Percentiles rank a stretch among this genome's conserved stretches.
phyloP scores from a whole-genome alignment of 257 asterid genomes.

The Plectranthus barbatus region DNA sequence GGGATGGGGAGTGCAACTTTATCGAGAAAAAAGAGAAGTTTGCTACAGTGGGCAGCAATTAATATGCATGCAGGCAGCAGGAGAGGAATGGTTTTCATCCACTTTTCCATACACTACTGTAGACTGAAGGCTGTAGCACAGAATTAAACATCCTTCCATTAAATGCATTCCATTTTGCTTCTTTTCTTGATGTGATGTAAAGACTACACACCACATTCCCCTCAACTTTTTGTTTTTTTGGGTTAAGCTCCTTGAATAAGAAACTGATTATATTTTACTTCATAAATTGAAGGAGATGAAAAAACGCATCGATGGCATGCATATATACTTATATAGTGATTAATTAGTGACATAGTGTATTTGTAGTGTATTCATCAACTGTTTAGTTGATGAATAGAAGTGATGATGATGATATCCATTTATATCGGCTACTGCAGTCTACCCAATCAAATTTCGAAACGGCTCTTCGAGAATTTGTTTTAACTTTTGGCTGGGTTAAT shows the following conservation, averaged over 20 bases:
- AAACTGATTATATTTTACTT: background rate
- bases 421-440: no score
- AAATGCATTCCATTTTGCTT: conserved; percentile 13
- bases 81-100: conserved; percentile 1
- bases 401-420: no score
- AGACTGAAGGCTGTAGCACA: background rate
- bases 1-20: conserved; percentile 1
- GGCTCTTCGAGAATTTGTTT: no score
- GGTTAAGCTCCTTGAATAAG: no score
- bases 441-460: no score
- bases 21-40: background rate
- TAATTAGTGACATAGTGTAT: no score
- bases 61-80: background rate
- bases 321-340: no score
- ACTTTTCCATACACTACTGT: background rate
- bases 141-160: background rate
- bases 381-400: no score
- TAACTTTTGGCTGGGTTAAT: no score
- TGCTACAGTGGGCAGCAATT: conserved; percentile 17
- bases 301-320: no score
- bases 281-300: no score
- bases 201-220: background rate
- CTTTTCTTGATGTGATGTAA: conserved; percentile 19
- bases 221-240: background rate
- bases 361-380: no score